These are phyloP conservation scores for Ensete glaucum DNA, from an alignment of 176 grass and related monocot species.

Conservation along the genomic window DNA sequence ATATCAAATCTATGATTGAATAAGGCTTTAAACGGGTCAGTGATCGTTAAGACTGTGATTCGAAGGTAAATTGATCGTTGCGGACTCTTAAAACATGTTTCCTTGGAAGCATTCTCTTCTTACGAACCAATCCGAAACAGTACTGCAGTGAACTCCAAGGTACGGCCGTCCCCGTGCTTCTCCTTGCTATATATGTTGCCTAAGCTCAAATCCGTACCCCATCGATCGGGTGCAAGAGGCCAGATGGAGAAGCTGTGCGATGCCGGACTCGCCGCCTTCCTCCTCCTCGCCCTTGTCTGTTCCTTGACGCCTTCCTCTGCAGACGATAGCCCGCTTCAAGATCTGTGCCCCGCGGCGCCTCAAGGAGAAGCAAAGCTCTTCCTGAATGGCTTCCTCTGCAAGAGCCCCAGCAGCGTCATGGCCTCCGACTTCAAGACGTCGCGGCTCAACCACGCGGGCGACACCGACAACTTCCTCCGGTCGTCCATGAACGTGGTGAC, in stretches of 20 bases:
- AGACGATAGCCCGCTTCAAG: constrained; percentile 36
- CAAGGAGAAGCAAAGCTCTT: constrained; percentile 26
- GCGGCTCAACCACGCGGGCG: constrained; percentile 33
- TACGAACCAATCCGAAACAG: no score
- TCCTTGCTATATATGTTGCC: no score
- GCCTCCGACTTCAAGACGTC: constrained; percentile 51
- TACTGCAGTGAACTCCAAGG: no score
- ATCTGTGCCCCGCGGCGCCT: constrained; percentile 42
- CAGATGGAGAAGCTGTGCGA: constrained; percentile 9
- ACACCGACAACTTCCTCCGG: constrained; percentile 21
- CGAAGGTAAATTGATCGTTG: no score
- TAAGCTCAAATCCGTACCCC: not conserved
- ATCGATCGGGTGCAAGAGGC: not conserved
- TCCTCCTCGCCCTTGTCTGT: constrained; percentile 19
- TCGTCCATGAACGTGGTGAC: constrained; percentile 42
- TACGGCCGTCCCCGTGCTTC: no score
- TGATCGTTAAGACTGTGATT: no score
- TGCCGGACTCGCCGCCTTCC: not conserved
- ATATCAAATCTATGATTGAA: no score
- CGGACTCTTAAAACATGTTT: no score
- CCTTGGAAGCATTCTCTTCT: no score
- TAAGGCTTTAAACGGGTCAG: no score
- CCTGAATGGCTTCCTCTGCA: constrained; percentile 53
- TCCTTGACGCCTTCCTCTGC: constrained; percentile 2
- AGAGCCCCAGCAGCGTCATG: constrained; percentile 28